These are phyloP conservation scores for Platismatia glauca DNA, from an alignment of 495 filamentous ascomycete species.

Conservation along the genomic window DNA sequence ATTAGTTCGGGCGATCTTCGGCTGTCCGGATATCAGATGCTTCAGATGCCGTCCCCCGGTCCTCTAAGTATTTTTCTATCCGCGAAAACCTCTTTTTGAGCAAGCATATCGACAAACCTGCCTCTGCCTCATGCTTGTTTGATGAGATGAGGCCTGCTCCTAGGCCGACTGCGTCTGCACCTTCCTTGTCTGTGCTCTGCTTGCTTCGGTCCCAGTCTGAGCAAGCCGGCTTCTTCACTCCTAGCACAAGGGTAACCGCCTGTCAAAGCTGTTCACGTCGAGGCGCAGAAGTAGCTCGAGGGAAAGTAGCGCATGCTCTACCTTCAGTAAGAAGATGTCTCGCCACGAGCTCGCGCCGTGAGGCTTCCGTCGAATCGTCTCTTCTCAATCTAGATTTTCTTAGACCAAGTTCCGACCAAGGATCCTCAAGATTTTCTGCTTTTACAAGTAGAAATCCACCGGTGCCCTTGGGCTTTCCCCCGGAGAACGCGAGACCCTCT, in stretches of 20 bases:
- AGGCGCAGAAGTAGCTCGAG: not conserved
- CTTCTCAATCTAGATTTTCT: conserved; percentile 39
- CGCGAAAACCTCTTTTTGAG: not conserved
- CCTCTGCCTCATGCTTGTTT: not conserved
- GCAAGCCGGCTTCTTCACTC: conserved; percentile 40
- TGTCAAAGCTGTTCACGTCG: not conserved
- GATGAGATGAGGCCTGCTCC: conserved; percentile 19
- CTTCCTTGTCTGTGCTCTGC: conserved; percentile 51
- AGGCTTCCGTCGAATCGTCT: conserved; percentile 33
- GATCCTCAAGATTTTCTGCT: conserved; percentile 12
- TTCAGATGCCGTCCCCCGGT: no score
- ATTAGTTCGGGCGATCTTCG: no score
- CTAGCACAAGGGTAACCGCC: conserved; percentile 23
- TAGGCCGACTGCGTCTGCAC: conserved; percentile 28
- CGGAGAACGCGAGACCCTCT: conserved; percentile 11
- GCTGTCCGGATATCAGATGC: no score
- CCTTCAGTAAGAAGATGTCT: conserved; percentile 25
- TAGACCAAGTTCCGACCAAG: conserved; percentile 27
- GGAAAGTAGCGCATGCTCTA: not conserved
- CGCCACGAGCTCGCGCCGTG: conserved; percentile 20
- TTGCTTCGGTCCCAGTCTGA: conserved; percentile 56
- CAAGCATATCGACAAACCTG: not conserved
- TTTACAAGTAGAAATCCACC: not conserved
- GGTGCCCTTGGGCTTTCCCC: not conserved
- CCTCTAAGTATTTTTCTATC: no score